These are phyloP conservation scores for Maudiozyma turicensis DNA, from an alignment of 805 yeast genomes.

Conservation along the genomic window DNA sequence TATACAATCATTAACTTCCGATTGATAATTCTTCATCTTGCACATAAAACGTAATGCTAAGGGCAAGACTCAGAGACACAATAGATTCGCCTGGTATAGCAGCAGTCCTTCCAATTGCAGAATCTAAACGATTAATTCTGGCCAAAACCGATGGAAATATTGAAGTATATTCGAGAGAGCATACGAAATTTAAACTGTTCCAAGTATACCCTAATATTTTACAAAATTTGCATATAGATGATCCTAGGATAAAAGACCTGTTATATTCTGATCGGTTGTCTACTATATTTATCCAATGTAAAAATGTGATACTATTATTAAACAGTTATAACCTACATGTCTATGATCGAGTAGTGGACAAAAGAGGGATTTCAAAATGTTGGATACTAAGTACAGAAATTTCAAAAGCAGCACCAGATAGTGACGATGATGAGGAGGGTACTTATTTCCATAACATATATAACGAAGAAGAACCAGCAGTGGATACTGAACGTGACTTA, in stretches of 20 bases:
- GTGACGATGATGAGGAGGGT: not conserved
- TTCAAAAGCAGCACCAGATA: not conserved
- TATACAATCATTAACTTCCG: too few relatives aligned
- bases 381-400: constrained; percentile 17
- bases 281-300: constrained; percentile 24
- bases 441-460: not conserved
- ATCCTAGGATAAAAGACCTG: constrained; percentile 13
- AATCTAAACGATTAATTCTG: constrained; percentile 19
- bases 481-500: not conserved
- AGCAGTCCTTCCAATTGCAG: constrained; percentile 19
- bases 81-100: constrained; percentile 14
- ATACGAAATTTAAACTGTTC: constrained; percentile 13
- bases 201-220: constrained; percentile 23
- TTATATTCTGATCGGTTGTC: constrained; percentile 18
- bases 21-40: too few relatives aligned
- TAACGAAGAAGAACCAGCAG: not conserved
- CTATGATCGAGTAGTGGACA: constrained; percentile 27
- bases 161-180: constrained; percentile 22
- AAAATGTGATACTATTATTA: constrained; percentile 17
- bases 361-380: constrained; percentile 20
- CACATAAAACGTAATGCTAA: constrained; percentile 11
- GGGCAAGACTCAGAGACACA: constrained; percentile 14
- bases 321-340: constrained; percentile 24
- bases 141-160: constrained; percentile 23
- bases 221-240: constrained; percentile 13